Base-by-base conservation (phyloP, 139 green algal genomes). In the Klebsormidium nitens region DNA sequence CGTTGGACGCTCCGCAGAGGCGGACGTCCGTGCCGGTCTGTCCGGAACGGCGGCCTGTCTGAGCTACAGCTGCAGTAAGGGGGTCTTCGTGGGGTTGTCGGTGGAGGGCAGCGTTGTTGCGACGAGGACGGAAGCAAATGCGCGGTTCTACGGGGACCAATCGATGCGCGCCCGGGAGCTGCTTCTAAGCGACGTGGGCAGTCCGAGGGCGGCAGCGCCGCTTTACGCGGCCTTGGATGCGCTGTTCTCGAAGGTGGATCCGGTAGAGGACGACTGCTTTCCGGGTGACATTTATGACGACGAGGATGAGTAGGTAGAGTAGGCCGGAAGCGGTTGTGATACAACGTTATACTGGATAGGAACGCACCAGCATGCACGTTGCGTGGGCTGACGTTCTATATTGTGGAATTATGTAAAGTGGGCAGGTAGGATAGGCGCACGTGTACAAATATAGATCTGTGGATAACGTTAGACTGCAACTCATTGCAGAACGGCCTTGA, bases 21-120 rank as follows among this genome's bases (percentile, higher is more conserved):
- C 61, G 34, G 70, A 77, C 2, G 17, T 77, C 19, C 70, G 70
- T 2, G 32, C 59, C n/a, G 70, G 70, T 0, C 32, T 38, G 3
- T 28, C 23, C 11, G 70, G 70, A 32, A 31, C 66, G 1, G 66
- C 70, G 23, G 31, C 36, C 1, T 77, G 70, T 42, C 74, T 64
- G 36, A 67, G 61, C 2, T 77, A 77, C 70, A 75, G 70, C 59
- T 75, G 63, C 69, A 75, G 42, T 6, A 77, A 77, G 31, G 60
- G 67, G 66, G 42, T 14, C n/a, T 50, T n/a, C 19, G 17, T 49
- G 2, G 1, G 2, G n/a, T 11, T 57, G 17, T n/a, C 23, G 34
- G 38, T 1, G n/a, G 59, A 23, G 23, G 46, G 46, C 23, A 75
- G 34, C 17, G 23, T 77, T 28, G 63, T 74, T 19, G 17, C n/a